Percentiles rank a stretch among this genome's conserved stretches.
These are phyloP conservation scores for Guillardia theta DNA, from an alignment of 78 protist genomes.

Conservation along the genomic window DNA sequence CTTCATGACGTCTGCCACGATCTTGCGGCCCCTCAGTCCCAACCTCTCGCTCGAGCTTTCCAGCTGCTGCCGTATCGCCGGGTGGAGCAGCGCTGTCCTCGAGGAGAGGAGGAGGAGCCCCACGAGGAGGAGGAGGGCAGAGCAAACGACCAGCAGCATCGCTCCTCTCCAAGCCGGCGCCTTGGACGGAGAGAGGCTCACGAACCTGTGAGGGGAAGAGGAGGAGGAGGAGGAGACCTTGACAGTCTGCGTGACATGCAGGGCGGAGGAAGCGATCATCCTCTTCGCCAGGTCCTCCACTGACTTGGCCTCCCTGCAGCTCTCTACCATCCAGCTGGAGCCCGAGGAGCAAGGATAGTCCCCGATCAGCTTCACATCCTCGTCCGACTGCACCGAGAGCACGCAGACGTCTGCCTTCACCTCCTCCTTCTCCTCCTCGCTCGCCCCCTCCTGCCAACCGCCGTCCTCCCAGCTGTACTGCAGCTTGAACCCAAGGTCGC, in stretches of 20 bases:
- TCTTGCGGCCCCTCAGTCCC: not conserved
- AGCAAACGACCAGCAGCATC: no score
- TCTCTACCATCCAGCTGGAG: not conserved
- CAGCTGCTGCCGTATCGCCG: not conserved
- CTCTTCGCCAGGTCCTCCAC: not conserved
- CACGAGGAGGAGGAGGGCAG: no score
- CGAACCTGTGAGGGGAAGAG: no score
- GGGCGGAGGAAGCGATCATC: not conserved
- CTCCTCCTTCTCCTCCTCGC: not conserved
- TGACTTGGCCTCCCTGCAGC: not conserved
- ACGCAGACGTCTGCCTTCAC: not conserved
- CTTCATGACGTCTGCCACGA: not conserved
- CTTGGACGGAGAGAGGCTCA: no score
- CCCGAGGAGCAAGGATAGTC: not conserved
- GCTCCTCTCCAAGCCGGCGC: no score
- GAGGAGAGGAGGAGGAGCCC: no score
- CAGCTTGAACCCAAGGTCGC: not conserved
- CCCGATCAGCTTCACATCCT: not conserved
- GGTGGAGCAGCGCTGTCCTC: not conserved
- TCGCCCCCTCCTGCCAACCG: not conserved
- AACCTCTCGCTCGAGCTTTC: not conserved
- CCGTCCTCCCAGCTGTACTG: not conserved
- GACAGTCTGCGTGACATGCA: no score
- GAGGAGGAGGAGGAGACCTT: no score
- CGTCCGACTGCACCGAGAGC: not conserved